Base-by-base conservation (phyloP, 1,284 basidiomycete species). In the Paramarasmius palmivorus region DNA sequence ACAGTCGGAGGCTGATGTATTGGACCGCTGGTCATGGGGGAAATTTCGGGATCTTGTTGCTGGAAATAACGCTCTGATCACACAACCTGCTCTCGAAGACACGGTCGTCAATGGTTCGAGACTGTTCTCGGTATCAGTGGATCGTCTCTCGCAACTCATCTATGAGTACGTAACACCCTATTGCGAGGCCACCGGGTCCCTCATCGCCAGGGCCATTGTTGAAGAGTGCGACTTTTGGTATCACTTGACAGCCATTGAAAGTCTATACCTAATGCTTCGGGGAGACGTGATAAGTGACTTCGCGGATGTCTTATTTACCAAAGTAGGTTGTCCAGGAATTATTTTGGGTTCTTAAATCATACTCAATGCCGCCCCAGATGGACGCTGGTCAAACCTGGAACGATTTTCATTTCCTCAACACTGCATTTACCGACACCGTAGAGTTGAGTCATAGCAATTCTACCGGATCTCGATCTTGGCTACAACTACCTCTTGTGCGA, bases 371-470 rank as follows among this genome's bases (percentile, higher is more conserved):
- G 9, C 32, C 54, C 8, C 57, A 93, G 91, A 91, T 92, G 78
- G 86, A 90, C 57, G 71, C 71, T 7, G 73, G 77, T 40, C 83
- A 87, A 61, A 67, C 75, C 15, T 95, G 92, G 93, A 77, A 73
- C 35, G 92, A 94, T 66, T 92, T 91, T 65, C 92, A 94, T 68
- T 87, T 89, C 63, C 71, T 95, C 40, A 93, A 93, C 59, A 85
- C 82, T 34, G 82, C 86, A 5, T 88, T 94, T 60, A 76, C 77
- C 14, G 89, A 93, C 54, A 75, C 85, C 12, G 75, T 88, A 34
- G 79, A 83, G 57, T 70, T 78, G 64, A 74, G 73, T 32, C 29
- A 12, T 44, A 67, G 77, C 29, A 74, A 75, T 34, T 19, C 40
- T 9, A 69, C 72, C 10, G 69, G 73, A 7, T 63, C 67, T 1